Evolutionary conservation across 2,329 filamentous ascomycete genomes (phyloP).

Genomic region (Phaeosphaeriaceae sp.): DNA sequence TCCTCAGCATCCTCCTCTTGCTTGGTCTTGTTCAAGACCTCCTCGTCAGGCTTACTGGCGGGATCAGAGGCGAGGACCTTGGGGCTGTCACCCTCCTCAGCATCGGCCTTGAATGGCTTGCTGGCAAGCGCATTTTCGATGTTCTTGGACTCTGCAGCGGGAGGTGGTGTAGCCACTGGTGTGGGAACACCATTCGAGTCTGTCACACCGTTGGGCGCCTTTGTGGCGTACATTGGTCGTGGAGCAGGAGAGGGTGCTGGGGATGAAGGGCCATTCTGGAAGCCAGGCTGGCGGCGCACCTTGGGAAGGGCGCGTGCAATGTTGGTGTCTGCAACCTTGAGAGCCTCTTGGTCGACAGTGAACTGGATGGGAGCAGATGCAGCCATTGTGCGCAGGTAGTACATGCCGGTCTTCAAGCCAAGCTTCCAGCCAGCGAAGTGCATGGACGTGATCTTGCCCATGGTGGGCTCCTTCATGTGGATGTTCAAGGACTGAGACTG

Average conservation of each 20-base stretch:
- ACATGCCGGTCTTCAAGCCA: constrained; percentile 99
- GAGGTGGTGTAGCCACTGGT: constrained; percentile 72
- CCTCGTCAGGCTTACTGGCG: constrained; percentile 66
- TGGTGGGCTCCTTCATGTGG: constrained; percentile 98
- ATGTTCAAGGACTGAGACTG: constrained; percentile 99
- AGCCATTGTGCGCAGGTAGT: constrained; percentile 98
- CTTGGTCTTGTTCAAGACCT: constrained; percentile 64
- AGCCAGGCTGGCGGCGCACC: constrained; percentile 69
- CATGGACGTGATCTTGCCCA: constrained; percentile 99
- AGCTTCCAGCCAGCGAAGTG: constrained; percentile 99
- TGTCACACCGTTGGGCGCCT: constrained; percentile 55
- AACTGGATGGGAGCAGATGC: constrained; percentile 98
- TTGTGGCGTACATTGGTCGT: constrained; percentile 71
- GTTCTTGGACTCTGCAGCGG: constrained; percentile 56
- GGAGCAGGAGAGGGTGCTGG: constrained; percentile 68
- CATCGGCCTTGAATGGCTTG: constrained; percentile 77
- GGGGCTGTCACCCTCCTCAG: constrained; percentile 79
- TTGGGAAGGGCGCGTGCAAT: constrained; percentile 68
- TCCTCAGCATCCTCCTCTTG: constrained; percentile 79
- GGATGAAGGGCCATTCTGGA: constrained; percentile 49
- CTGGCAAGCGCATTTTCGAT: constrained; percentile 66
- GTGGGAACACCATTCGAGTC: constrained; percentile 71
- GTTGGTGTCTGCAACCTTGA: constrained; percentile 85
- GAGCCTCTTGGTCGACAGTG: constrained; percentile 95
- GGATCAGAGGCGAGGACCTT: constrained; percentile 80